Percentiles rank a stretch among this genome's conserved stretches.
phyloP scores from a whole-genome alignment of 148 eudicot genomes.

The Rhododendron williamsianum region DNA sequence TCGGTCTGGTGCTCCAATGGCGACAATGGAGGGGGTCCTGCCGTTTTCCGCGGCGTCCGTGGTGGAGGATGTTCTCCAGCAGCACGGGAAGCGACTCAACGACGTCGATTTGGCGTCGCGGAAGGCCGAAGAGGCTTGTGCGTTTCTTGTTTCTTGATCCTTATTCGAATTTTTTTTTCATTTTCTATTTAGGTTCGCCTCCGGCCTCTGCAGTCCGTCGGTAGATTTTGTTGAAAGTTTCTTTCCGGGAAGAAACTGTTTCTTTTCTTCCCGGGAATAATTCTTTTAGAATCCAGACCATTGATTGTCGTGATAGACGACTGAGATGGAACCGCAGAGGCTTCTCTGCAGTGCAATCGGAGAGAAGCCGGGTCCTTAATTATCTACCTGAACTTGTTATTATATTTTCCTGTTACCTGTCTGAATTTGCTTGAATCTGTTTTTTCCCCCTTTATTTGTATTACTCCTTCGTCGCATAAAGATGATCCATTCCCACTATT shows the following conservation, averaged over 20 bases:
- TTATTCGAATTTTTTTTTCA: background rate
- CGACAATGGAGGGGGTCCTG: conserved; percentile 47
- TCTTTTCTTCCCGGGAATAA: too few species aligned
- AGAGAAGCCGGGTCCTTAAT: too few species aligned
- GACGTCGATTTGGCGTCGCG: conserved; percentile 59
- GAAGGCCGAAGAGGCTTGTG: conserved; percentile 77
- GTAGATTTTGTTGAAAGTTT: too few species aligned
- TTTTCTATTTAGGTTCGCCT: background rate
- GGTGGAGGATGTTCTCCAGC: conserved; percentile 68
- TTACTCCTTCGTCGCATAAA: background rate
- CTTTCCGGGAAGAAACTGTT: too few species aligned
- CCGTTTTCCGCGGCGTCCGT: conserved; percentile 50
- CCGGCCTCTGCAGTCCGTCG: background rate
- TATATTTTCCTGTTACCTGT: too few species aligned
- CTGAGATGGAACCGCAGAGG: too few species aligned
- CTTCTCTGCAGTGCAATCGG: too few species aligned
- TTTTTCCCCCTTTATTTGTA: background rate
- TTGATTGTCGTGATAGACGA: too few species aligned
- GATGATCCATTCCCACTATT: background rate
- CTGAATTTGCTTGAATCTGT: too few species aligned
- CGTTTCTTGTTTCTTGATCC: conserved; percentile 17
- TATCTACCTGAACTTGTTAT: too few species aligned
- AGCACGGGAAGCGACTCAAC: conserved; percentile 42
- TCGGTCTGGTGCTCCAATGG: conserved; percentile 3
- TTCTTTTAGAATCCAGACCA: too few species aligned